phyloP scores from a whole-genome alignment of 2,329 filamentous ascomycete species.

The Amauroascus niger region DNA sequence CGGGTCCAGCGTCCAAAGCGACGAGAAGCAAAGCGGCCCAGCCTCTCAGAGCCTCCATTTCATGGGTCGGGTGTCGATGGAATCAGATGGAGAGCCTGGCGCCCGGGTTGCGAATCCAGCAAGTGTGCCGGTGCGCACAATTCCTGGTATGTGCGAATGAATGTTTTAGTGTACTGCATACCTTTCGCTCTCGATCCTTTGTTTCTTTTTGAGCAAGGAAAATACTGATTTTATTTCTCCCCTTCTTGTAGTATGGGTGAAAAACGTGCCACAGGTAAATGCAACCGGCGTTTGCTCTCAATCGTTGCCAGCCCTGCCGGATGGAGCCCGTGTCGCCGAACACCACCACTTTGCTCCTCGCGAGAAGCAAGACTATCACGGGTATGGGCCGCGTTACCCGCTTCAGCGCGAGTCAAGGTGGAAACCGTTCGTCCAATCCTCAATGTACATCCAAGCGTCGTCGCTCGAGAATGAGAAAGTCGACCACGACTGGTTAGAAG shows the following conservation, averaged over 20 bases:
- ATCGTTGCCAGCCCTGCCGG: conserved; percentile 11
- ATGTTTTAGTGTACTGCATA: not conserved
- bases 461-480: conserved; percentile 34
- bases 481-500: conserved; percentile 38
- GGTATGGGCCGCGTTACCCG: not conserved
- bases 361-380: not conserved
- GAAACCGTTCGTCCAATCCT: conserved; percentile 37
- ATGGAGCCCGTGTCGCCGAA: conserved; percentile 14
- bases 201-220: no score
- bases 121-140: conserved; percentile 2
- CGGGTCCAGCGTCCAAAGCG: conserved; percentile 11
- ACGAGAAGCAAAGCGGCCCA: conserved; percentile 10
- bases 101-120: not conserved
- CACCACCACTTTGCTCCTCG: conserved; percentile 18
- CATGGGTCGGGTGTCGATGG: not conserved
- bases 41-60: conserved; percentile 1
- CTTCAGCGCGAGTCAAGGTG: conserved; percentile 36
- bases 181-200: no score
- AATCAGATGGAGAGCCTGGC: not conserved
- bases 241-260: conserved; percentile 18
- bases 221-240: not conserved
- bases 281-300: not conserved
- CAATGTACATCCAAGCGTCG: conserved; percentile 34
- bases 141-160: conserved; percentile 10
- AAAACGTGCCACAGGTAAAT: conserved; percentile 6